Evolutionary conservation across 306 rosid genomes (phyloP).

Genomic region (Quercus suber): DNA sequence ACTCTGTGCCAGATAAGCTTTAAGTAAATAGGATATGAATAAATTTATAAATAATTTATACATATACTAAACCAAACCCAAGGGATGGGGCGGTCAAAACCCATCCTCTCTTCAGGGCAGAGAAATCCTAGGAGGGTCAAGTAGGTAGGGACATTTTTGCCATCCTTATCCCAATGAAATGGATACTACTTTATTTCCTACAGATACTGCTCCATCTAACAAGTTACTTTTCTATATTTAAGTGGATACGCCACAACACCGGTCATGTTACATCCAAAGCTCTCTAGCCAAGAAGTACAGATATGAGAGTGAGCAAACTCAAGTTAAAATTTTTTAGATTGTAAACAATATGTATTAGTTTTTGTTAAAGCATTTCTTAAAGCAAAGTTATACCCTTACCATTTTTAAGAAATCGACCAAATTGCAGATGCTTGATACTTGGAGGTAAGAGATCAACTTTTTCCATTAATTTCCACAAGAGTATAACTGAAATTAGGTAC

Average conservation of each 20-base stretch:
- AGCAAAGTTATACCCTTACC: constrained; percentile 41
- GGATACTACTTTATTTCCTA: neutral
- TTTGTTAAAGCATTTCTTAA: constrained; percentile 6
- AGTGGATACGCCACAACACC: no score
- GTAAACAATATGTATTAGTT: neutral
- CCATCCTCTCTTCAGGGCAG: no score
- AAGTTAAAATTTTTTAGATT: neutral
- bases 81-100: no score
- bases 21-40: neutral
- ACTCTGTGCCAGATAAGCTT: neutral
- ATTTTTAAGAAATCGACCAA: constrained; percentile 68
- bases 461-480: constrained; percentile 62
- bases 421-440: constrained; percentile 62
- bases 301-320: neutral
- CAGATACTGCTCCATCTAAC: neutral
- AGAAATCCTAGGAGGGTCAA: no score
- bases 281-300: neutral
- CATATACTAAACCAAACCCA: no score
- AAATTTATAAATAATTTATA: no score
- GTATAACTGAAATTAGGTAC: constrained; percentile 68
- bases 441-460: constrained; percentile 76
- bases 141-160: no score
- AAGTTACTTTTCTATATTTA: neutral
- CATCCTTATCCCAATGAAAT: neutral
- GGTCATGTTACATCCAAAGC: no score